Evolutionary conservation across 2,329 filamentous ascomycete genomes (phyloP), one percentile per base, ranked within the genome.

Genomic region (Alternaria tenuissima): DNA sequence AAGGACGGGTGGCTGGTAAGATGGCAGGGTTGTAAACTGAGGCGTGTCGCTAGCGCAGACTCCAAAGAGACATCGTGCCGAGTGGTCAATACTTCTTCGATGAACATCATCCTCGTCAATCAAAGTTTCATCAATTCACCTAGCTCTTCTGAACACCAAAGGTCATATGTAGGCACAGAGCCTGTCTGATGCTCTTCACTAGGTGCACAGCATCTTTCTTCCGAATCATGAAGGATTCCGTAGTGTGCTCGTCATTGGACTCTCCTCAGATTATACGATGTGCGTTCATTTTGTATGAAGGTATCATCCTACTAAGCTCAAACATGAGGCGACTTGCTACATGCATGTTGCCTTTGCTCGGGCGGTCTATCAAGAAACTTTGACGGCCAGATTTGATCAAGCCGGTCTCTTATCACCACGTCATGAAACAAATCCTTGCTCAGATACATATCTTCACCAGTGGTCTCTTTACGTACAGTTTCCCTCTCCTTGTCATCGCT

Each of bases 21-120:
- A 41, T 47, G 18, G 18, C 28, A 46, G 64, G 30, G 47, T 30
- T n/a, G 48, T 28, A 22, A 53, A 57, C 30, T 55, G 59, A 64
- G 63, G 61, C 59, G 63, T 56, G 28, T 22, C 38, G 16, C 52
- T 51, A 46, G 34, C 49, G 38, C 32, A 20, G 30, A 32, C 52
- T 49, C 56, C 18, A 39, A 61, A 55, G 48, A 62, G 48, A 66
- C 60, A 49, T 67, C 32, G 43, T 58, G 49, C 60, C 58, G 60
- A 30, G 16, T 26, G 28, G 28, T 32, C 18, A 44, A 30, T 32
- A 48, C 36, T 22, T 43, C 56, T 57, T 41, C 32, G 30, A 32
- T 32, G 36, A 38, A 49, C 44, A 26, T 47, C 54, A 42, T 57
- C 57, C 55, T 39, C 14, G 6, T 51, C 11, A 11, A 26, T 52